These are phyloP conservation scores for Tolypocladium nubicola DNA, from an alignment of 2,329 filamentous ascomycete species.

Conservation along the genomic window DNA sequence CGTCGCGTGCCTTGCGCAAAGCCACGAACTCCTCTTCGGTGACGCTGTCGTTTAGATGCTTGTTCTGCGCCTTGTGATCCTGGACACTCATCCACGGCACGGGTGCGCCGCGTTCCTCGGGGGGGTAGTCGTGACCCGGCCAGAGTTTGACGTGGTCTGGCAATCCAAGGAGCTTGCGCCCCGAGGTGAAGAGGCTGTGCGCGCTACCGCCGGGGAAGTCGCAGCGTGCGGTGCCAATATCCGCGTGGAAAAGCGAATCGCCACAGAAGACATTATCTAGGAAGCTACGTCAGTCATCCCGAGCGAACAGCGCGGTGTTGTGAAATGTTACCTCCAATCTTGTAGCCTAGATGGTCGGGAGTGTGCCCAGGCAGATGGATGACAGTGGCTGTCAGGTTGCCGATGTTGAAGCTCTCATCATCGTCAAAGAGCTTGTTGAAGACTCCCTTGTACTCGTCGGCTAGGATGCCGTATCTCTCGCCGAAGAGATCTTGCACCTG, in stretches of 20 bases:
- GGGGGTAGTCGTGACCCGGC: slow-evolving; percentile 44
- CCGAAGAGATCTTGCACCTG: slow-evolving; percentile 41
- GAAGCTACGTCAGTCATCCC: background rate
- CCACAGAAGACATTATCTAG: slow-evolving; percentile 38
- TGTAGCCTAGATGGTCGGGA: slow-evolving; percentile 49
- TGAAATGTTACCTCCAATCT: slow-evolving; percentile 31
- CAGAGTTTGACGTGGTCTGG: slow-evolving; percentile 36
- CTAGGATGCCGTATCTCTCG: slow-evolving; percentile 32
- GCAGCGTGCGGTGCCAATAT: slow-evolving; percentile 41
- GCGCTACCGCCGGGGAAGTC: slow-evolving; percentile 45
- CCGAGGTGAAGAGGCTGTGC: slow-evolving; percentile 30
- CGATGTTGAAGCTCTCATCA: slow-evolving; percentile 41
- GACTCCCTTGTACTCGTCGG: slow-evolving; percentile 28
- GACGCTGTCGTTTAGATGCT: slow-evolving; percentile 33
- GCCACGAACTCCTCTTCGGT: slow-evolving; percentile 32
- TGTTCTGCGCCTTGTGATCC: slow-evolving; percentile 35
- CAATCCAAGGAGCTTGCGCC: slow-evolving; percentile 28
- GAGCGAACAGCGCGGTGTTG: background rate
- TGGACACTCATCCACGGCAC: slow-evolving; percentile 31
- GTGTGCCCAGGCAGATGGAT: slow-evolving; percentile 51
- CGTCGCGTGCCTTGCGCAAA: slow-evolving; percentile 32
- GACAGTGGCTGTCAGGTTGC: slow-evolving; percentile 30
- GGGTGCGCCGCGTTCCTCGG: slow-evolving; percentile 20
- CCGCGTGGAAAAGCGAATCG: slow-evolving; percentile 41
- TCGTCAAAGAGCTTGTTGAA: slow-evolving; percentile 46